Evolutionary conservation across 2,329 filamentous ascomycete species (phyloP).

Genomic region (Ophiostoma populinum): DNA sequence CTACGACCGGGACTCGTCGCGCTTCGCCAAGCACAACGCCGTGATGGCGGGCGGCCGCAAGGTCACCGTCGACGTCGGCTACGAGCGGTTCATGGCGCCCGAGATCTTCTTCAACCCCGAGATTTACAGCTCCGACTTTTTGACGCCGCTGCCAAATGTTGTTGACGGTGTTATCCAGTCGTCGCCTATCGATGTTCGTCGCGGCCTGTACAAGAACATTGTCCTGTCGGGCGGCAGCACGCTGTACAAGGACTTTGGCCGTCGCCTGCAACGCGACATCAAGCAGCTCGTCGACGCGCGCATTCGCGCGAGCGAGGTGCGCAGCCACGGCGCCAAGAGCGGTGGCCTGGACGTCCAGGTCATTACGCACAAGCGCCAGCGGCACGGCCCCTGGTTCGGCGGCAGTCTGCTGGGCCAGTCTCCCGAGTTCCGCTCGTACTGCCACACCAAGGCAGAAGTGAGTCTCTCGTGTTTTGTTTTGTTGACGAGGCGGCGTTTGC

Average conservation of each 20-base stretch:
- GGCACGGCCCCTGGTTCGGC: slow-evolving; percentile 96
- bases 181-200: slow-evolving; percentile 89
- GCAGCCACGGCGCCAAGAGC: slow-evolving; percentile 80
- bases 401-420: slow-evolving; percentile 93
- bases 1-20: slow-evolving; percentile 82
- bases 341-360: slow-evolving; percentile 94
- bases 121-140: slow-evolving; percentile 97
- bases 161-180: slow-evolving; percentile 96
- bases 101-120: slow-evolving; percentile 99
- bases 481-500: neutral
- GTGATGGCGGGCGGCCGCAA: slow-evolving; percentile 71
- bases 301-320: slow-evolving; percentile 79
- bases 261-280: slow-evolving; percentile 90
- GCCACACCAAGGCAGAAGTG: slow-evolving; percentile 75
- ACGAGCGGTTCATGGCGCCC: slow-evolving; percentile 92
- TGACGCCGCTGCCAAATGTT: slow-evolving; percentile 84
- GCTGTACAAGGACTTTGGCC: slow-evolving; percentile 95
- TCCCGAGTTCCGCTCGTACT: slow-evolving; percentile 96
- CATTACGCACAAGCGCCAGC: slow-evolving; percentile 91
- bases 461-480: slow-evolving; percentile 12
- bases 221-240: slow-evolving; percentile 94
- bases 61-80: slow-evolving; percentile 80
- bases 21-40: slow-evolving; percentile 81
- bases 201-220: slow-evolving; percentile 99
- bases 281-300: slow-evolving; percentile 86